Conservation (phyloP, 192 early-diverging fungal species). For the Neocallimastix lanati region DNA sequence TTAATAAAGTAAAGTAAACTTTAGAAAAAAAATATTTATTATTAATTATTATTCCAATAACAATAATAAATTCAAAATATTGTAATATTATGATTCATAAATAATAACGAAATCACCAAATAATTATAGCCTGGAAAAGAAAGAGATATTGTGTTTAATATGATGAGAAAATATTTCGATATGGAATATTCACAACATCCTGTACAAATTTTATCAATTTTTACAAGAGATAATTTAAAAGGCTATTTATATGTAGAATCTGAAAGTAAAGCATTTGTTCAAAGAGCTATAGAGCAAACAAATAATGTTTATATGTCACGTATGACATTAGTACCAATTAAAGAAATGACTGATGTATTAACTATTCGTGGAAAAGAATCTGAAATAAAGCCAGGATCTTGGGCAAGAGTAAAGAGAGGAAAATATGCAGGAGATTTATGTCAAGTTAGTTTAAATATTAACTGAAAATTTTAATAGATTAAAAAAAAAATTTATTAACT, state of each 20-base stretch:
- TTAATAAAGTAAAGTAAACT: no score
- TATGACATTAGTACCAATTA: constrained; percentile 66
- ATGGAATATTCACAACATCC: constrained; percentile 35
- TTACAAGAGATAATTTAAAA: constrained; percentile 60
- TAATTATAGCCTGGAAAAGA: constrained; percentile 70
- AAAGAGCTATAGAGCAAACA: constrained; percentile 55
- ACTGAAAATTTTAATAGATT: no score
- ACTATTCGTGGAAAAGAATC: constrained; percentile 45
- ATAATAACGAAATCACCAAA: no score
- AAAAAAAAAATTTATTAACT: no score
- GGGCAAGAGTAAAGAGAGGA: constrained; percentile 80
- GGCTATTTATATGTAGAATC: constrained; percentile 93
- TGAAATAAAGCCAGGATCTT: constrained; percentile 45
- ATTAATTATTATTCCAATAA: background rate
- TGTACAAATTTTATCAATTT: constrained; percentile 58
- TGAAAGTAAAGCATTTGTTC: constrained; percentile 53
- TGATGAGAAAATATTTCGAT: constrained; percentile 61
- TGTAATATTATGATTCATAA: no score
- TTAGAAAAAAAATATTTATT: no score
- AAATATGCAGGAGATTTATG: constrained; percentile 87
- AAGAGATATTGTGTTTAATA: constrained; percentile 58
- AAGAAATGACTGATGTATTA: constrained; percentile 81
- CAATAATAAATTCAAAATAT: no score
- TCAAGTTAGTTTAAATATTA: constrained; percentile 28
- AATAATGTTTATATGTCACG: constrained; percentile 49